These are phyloP conservation scores for Austroboletus novae-zelandiae DNA, from an alignment of 1,284 basidiomycete genomes.

Conservation along the genomic window DNA sequence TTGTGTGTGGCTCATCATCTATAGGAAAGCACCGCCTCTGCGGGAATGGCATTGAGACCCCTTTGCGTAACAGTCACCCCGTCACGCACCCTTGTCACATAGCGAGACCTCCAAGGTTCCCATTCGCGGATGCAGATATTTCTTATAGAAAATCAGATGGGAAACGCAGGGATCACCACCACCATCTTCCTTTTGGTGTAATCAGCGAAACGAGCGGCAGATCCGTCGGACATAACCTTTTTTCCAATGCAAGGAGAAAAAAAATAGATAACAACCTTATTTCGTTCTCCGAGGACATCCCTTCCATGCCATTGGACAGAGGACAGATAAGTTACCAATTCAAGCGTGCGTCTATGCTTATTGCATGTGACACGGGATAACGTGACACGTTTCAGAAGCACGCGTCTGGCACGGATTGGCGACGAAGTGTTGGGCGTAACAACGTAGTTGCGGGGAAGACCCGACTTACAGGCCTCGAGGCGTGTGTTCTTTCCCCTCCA, in stretches of 20 bases:
- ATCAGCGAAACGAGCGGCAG: conserved; percentile 13
- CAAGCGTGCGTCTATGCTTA: neutral
- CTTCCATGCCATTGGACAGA: neutral
- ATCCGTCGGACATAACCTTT: conserved; percentile 5
- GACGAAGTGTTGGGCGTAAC: conserved; percentile 14
- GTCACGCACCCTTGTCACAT: conserved; percentile 19
- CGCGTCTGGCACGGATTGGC: conserved; percentile 5
- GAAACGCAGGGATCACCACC: conserved; percentile 9
- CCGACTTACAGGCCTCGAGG: conserved; percentile 13
- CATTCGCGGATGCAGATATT: conserved; percentile 11
- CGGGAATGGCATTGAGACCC: conserved; percentile 16
- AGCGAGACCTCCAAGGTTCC: conserved; percentile 1
- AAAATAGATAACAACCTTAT: conserved; percentile 1
- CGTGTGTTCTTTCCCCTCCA: neutral
- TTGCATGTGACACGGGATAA: conserved; percentile 6
- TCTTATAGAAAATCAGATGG: conserved; percentile 17
- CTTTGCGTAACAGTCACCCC: conserved; percentile 7
- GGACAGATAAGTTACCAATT: conserved; percentile 4
- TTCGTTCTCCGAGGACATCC: conserved; percentile 21
- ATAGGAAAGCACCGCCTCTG: conserved; percentile 17
- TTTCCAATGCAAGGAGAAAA: neutral
- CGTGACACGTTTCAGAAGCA: conserved; percentile 23
- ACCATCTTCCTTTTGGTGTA: conserved; percentile 25
- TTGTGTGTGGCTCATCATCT: no score
- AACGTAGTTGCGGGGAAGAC: conserved; percentile 5